Percentiles rank a stretch among this genome's conserved stretches.
Conservation (phyloP, 345 rosid genomes). For the Eucalyptus pumila region DNA sequence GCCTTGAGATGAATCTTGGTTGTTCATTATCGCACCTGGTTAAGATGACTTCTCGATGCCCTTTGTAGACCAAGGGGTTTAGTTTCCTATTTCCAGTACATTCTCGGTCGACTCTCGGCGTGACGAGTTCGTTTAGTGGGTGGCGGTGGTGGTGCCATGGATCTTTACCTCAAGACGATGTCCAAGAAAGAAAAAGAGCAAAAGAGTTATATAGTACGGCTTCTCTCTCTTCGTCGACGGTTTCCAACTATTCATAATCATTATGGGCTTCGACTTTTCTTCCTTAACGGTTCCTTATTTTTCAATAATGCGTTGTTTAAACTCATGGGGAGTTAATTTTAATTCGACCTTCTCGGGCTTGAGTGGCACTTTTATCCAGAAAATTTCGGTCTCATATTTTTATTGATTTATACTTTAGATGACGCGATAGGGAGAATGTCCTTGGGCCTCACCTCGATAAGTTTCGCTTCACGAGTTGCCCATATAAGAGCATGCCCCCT, state of each 20-base stretch:
- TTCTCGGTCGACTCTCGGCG: background rate
- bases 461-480: no score
- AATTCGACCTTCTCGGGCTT: no score
- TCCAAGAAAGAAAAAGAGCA: background rate
- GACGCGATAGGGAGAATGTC: no score
- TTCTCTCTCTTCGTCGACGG: background rate
- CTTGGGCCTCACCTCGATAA: background rate
- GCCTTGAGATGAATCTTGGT: background rate
- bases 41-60: background rate
- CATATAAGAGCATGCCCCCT: background rate
- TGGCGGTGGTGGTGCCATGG: background rate
- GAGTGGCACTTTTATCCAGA: no score
- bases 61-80: background rate
- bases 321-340: no score
- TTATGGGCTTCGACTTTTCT: no score
- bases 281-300: no score
- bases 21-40: background rate
- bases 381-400: no score
- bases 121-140: background rate
- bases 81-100: background rate
- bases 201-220: background rate
- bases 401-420: no score
- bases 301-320: no score
- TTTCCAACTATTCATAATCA: fast-evolving
- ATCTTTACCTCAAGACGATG: background rate